phyloP scores from a whole-genome alignment of 75 land plant genomes.

The Picea sitchensis region DNA sequence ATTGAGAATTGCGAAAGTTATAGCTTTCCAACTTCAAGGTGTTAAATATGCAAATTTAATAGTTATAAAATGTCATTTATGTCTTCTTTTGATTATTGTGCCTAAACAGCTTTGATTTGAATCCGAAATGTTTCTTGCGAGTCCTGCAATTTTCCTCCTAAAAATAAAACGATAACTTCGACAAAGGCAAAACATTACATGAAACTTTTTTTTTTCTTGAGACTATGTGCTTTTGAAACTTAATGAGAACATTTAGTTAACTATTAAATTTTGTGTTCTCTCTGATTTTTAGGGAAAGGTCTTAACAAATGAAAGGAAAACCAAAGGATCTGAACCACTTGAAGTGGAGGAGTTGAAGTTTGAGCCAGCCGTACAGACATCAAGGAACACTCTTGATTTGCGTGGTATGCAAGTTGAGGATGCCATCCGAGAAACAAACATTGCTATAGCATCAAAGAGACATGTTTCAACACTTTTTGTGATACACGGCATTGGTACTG shows the following conservation, averaged over 20 bases:
- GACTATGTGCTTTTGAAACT: neutral
- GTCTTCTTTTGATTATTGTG: neutral
- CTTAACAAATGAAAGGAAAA: slow-evolving; percentile 5
- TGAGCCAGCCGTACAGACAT: slow-evolving; percentile 63
- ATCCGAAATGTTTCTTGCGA: neutral
- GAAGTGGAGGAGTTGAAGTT: slow-evolving; percentile 25
- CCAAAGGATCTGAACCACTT: slow-evolving; percentile 11
- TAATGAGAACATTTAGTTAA: neutral
- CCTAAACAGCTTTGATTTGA: neutral
- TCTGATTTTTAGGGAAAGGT: neutral
- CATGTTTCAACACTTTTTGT: slow-evolving; percentile 56
- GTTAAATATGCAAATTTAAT: no score
- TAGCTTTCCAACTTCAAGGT: no score
- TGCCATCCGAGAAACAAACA: slow-evolving; percentile 47
- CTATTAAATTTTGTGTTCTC: neutral
- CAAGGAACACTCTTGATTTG: slow-evolving; percentile 74
- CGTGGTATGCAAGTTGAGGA: slow-evolving; percentile 79
- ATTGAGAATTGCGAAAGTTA: no score
- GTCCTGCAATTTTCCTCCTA: neutral
- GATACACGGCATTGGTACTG: slow-evolving; percentile 86
- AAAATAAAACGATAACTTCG: neutral
- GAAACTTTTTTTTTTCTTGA: neutral
- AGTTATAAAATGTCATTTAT: no score
- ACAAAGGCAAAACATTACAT: neutral
- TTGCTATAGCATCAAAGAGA: slow-evolving; percentile 37